Percentiles rank a stretch among this genome's conserved stretches.
Evolutionary conservation across 495 filamentous ascomycete genomes (phyloP).

Genomic region (Friedmanniomyces simplex): DNA sequence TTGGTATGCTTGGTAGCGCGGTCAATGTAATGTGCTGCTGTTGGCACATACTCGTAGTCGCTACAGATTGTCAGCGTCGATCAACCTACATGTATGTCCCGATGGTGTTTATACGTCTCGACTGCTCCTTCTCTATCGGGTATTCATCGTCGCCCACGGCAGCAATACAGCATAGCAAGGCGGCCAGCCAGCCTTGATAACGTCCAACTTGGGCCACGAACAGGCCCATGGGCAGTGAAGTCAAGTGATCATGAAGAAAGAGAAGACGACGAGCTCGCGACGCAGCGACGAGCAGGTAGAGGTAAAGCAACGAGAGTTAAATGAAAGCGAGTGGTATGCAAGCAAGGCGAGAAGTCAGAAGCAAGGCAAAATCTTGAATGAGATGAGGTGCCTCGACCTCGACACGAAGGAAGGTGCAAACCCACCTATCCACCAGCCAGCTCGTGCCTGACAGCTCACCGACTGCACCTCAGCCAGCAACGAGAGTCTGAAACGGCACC

Average conservation of each 20-base stretch:
- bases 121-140: conserved; percentile 1
- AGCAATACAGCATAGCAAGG: conserved; percentile 16
- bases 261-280: not conserved
- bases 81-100: not conserved
- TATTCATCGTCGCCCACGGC: conserved; percentile 13
- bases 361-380: not conserved
- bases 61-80: not conserved
- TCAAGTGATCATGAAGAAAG: conserved; percentile 10
- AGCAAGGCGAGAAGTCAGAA: not conserved
- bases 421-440: too few species aligned
- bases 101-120: not conserved
- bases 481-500: too few species aligned
- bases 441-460: too few species aligned
- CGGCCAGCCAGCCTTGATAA: conserved; percentile 19
- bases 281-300: not conserved
- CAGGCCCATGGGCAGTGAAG: conserved; percentile 15
- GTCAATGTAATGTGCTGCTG: conserved; percentile 7
- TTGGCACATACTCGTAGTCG: not conserved
- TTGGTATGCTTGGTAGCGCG: conserved; percentile 3
- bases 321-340: not conserved
- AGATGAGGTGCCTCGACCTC: not conserved
- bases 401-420: not conserved
- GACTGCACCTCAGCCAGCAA: too few species aligned
- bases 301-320: not conserved
- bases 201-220: conserved; percentile 11